Evolutionary conservation across 2,329 filamentous ascomycete species (phyloP).

Genomic region (Zymoseptoria passerinii): DNA sequence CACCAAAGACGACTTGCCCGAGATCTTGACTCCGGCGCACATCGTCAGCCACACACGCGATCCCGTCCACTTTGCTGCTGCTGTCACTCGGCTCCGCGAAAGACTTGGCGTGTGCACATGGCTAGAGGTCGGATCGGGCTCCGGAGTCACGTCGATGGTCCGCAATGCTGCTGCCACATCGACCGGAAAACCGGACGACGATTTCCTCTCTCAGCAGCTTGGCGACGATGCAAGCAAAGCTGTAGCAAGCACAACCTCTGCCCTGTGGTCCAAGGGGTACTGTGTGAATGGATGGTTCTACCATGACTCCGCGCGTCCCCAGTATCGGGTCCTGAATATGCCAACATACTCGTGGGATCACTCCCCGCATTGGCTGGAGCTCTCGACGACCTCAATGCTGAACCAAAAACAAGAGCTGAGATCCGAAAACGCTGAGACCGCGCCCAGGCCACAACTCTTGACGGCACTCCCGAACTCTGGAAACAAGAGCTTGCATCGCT

Average conservation of each 20-base stretch:
- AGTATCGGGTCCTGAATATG: not conserved
- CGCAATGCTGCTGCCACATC: not conserved
- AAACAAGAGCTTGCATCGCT: not conserved
- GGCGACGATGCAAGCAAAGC: not conserved
- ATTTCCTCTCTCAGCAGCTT: not conserved
- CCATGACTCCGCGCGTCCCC: not conserved
- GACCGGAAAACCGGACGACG: not conserved
- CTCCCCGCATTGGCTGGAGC: not conserved
- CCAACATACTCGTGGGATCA: not conserved
- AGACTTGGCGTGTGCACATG: conserved; percentile 1
- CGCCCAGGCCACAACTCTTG: not conserved
- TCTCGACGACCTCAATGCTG: not conserved
- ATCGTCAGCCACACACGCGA: conserved; percentile 5
- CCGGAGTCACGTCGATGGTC: conserved; percentile 7
- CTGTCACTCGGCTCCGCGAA: conserved; percentile 2
- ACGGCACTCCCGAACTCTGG: not conserved
- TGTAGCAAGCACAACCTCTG: not conserved
- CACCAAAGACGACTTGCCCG: not conserved
- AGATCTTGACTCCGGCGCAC: not conserved
- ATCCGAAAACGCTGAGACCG: not conserved
- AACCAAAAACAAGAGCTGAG: too few relatives aligned
- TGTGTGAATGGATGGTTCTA: not conserved
- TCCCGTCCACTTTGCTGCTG: conserved; percentile 8
- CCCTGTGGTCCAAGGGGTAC: not conserved
- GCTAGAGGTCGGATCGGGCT: conserved; percentile 12